phyloP scores from a whole-genome alignment of 2,329 filamentous ascomycete genomes.

The Graphilbum fragrans region DNA sequence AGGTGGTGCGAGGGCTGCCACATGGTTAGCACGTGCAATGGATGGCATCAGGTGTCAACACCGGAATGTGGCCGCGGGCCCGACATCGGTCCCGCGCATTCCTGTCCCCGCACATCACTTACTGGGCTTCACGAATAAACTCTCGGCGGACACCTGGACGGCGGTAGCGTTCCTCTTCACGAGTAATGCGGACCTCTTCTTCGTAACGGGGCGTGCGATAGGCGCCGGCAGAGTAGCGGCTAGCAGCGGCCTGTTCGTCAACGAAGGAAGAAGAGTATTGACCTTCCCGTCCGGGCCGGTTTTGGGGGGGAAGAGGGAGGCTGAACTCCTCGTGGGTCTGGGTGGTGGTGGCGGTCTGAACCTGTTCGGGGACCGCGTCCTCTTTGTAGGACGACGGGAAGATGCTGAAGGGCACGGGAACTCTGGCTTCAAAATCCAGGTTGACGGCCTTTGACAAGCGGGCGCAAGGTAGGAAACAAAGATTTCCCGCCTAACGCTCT shows the following conservation, averaged over 20 bases:
- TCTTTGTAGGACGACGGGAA: slow-evolving; percentile 58
- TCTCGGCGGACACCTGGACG: slow-evolving; percentile 54
- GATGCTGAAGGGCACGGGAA: slow-evolving; percentile 99
- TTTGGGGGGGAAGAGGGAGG: slow-evolving; percentile 63
- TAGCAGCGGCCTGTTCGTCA: slow-evolving; percentile 35
- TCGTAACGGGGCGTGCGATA: slow-evolving; percentile 35
- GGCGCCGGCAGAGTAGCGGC: slow-evolving; percentile 15
- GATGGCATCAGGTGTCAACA: no score
- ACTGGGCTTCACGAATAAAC: slow-evolving; percentile 43
- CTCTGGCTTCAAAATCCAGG: slow-evolving; percentile 99
- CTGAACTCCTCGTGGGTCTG: slow-evolving; percentile 63
- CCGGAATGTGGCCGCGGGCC: not conserved
- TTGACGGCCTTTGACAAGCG: slow-evolving; percentile 63
- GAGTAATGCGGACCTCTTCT: slow-evolving; percentile 75
- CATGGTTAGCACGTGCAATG: slow-evolving; percentile 2
- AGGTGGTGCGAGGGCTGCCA: slow-evolving; percentile 26
- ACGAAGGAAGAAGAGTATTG: slow-evolving; percentile 66
- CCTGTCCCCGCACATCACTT: slow-evolving; percentile 18
- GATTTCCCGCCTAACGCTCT: slow-evolving; percentile 26
- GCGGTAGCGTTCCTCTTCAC: slow-evolving; percentile 64
- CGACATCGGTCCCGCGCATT: not conserved
- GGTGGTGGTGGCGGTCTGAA: slow-evolving; percentile 32
- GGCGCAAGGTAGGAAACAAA: slow-evolving; percentile 43
- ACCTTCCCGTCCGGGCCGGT: slow-evolving; percentile 97
- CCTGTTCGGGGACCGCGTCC: slow-evolving; percentile 9